Percentiles rank a stretch among this genome's conserved stretches.
Conservation (phyloP, 192 early-diverging fungal species). For the Umbelopsis isabellina region DNA sequence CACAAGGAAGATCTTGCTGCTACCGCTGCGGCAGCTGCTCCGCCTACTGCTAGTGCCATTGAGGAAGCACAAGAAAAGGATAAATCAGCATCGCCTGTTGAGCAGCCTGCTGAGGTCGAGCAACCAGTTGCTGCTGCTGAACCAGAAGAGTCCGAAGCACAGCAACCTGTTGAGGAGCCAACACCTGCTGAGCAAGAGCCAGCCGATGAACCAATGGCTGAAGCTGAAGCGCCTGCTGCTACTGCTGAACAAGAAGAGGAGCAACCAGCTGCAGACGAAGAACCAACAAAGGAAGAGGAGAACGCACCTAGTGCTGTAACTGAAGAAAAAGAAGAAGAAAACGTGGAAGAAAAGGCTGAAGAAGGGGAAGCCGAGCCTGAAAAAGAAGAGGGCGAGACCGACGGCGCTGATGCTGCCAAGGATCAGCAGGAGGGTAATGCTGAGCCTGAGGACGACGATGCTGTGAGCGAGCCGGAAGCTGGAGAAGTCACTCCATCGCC, state of each 20-base stretch:
- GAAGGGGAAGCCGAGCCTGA: neutral
- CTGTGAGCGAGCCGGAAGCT: slow-evolving; percentile 18
- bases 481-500: slow-evolving; percentile 15
- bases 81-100: no score
- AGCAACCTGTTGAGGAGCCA: neutral
- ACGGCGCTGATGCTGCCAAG: slow-evolving; percentile 2
- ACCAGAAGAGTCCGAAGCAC: neutral
- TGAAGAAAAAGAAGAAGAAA: slow-evolving; percentile 3
- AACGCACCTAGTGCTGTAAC: no score
- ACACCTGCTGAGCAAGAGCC: slow-evolving; percentile 8
- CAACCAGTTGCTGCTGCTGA: neutral
- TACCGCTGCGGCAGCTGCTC: no score
- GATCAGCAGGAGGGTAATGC: neutral
- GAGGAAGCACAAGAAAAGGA: no score
- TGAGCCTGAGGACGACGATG: neutral
- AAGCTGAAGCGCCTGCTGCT: neutral
- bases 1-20: no score
- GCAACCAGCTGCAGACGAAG: neutral
- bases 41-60: no score
- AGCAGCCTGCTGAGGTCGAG: neutral
- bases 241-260: neutral
- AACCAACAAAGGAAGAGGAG: slow-evolving; percentile 1
- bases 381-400: slow-evolving; percentile 22
- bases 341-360: no score
- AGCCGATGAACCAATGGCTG: neutral